Base-by-base conservation (phyloP, 2,329 filamentous ascomycete species). In the Thelonectria discophora region DNA sequence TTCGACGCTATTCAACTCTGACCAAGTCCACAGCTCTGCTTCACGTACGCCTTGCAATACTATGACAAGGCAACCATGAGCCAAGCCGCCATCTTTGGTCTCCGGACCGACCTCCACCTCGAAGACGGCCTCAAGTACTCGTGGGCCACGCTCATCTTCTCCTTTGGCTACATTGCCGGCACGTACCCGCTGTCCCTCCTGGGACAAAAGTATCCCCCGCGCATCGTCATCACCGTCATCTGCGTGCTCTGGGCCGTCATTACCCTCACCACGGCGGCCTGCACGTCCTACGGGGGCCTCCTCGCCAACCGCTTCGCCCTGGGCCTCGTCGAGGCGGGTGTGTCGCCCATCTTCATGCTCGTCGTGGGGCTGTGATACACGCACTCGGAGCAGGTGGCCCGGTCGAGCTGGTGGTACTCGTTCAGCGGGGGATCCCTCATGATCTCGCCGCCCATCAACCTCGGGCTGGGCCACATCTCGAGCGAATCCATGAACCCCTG, bases 391-490 rank as follows among this genome's bases (percentile, higher is more conserved):
- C 77, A 79, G 51, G 75, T 75, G 2, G 68, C 74, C 27, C 72
- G 77, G 2, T 75, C 77, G 5, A 75, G 76, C 43, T 70, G 72
- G 56, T 78, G 76, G 72, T 76, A 77, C 50, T 78, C 76, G 6
- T 77, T 74, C 43, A 76, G 76, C 18, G 77, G 77, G 1, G 72
- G 76, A 3, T 76, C 75, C 1, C 73, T 73, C 5, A 72, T 79
- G 2, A 64, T 77, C 9, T 72, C 72, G 1, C 74, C 75, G 1
- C 59, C 76, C 17, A 69, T 77, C 48, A 75, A 76, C 50, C 87
- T 83, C 18, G 84, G 79, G 0, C 78, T 86, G 2, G 84, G 84
- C 0, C 83, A 86, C 54, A 80, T 85, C 47, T 69, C 76, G 15
- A 72, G 77, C 32, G 68, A 66, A 5, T 45, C 63, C 1, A 68